Conservation (phyloP, 257 asterid genomes). For the Lavandula angustifolia region DNA sequence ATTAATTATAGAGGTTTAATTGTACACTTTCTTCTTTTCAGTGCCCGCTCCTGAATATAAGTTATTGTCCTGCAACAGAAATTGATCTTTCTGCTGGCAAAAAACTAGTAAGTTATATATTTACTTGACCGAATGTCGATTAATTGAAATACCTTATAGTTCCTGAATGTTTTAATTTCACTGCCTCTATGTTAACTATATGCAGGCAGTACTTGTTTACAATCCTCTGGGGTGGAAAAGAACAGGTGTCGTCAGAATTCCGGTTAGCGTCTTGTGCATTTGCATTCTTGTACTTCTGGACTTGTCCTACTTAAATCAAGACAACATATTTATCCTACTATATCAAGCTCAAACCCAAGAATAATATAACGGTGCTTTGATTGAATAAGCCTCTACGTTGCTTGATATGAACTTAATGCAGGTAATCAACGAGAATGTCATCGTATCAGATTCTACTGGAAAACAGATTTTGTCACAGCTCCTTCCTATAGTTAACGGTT, state of each 20-base stretch:
- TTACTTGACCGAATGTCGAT: background rate
- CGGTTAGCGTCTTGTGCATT: conserved; percentile 56
- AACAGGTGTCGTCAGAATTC: conserved; percentile 74
- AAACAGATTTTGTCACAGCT: conserved; percentile 67
- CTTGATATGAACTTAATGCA: conserved; percentile 43
- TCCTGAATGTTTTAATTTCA: background rate
- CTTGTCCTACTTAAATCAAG: background rate
- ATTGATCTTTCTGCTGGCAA: conserved; percentile 66
- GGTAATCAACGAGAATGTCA: conserved; percentile 62
- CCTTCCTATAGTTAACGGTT: conserved; percentile 65
- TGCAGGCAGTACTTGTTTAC: conserved; percentile 81
- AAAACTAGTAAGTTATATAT: conserved; percentile 58
- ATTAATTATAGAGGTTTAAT: too few species aligned
- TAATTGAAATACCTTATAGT: background rate
- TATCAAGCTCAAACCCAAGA: conserved; percentile 11
- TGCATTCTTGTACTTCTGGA: background rate
- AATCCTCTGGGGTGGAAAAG: conserved; percentile 92
- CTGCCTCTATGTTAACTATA: conserved; percentile 14
- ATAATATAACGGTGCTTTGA: background rate
- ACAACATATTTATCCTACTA: background rate
- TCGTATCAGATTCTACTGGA: conserved; percentile 75
- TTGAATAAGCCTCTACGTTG: background rate
- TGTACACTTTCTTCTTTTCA: conserved; percentile 46
- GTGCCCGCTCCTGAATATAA: conserved; percentile 90
- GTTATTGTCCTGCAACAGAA: conserved; percentile 88